Evolutionary conservation across 805 yeast genomes (phyloP), one percentile per base, ranked within the genome.

Genomic region (Yarrowia sp.): DNA sequence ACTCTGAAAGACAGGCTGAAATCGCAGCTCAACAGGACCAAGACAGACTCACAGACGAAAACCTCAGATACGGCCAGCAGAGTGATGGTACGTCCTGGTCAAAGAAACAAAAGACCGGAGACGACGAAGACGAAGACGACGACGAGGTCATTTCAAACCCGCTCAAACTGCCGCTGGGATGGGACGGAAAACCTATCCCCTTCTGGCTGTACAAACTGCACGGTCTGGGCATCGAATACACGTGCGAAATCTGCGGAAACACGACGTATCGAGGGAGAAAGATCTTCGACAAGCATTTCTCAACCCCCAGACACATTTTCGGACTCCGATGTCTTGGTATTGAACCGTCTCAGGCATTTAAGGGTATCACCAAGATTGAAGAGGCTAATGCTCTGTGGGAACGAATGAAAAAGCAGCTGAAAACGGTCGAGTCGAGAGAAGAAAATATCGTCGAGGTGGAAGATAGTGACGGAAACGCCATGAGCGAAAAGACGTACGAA

Each of bases 161-260:
- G 19, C 77, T 83, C 65, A 83, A 87, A 65, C 74, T 90, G 64
- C 96, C 97, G 0, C 62, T 90, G 0, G 98, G 96, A 0, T 82
- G 89, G 19, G 98, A 92, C 75, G 98, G 98, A 0, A 82, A 81
- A 43, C 98, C 98, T 0, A 90, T 95, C 30, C 99, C 99, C 1
- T 85, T 81, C 64, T 95, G 99, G 99, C 78, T 95, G 30, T 92
- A 85, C 80, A 95, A 92, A 74, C 78, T 92, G 49, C 92, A 91
- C 70, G 99, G 99, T 0, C 79, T 92, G 11, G 89, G 89, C 65
- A 81, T 83, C 46, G 84, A 82, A 62, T 90, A 85, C 70, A 71
- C 76, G 0, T 95, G 99, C 74, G 98, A 95, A 75, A 83, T 95
- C 8, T 95, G 99, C 73, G 96, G 96, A 5, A 85, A 89, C 70